Percentiles rank a stretch among this genome's conserved stretches.
Conservation (phyloP, 2,329 filamentous ascomycete species). For the Tothia fuscella region DNA sequence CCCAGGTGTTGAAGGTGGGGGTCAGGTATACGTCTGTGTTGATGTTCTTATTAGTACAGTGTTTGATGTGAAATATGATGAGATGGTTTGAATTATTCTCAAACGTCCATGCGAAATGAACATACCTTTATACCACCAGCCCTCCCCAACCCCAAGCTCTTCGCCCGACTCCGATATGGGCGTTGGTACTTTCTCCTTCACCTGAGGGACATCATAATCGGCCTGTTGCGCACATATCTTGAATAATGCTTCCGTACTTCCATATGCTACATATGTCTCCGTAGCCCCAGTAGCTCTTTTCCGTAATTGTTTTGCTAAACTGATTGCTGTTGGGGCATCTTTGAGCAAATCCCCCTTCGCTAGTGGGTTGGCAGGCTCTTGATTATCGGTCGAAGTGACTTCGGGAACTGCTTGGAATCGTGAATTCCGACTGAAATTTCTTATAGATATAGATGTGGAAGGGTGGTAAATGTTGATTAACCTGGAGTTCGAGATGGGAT, state of each 20-base stretch:
- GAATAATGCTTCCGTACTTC: constrained; percentile 66
- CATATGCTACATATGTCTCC: constrained; percentile 68
- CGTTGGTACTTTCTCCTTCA: constrained; percentile 50
- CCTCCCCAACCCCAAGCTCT: constrained; percentile 52
- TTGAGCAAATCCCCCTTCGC: constrained; percentile 8
- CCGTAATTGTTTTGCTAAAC: constrained; percentile 12
- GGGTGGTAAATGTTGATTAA: constrained; percentile 4
- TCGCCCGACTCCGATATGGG: constrained; percentile 68
- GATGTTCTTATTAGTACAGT: no score
- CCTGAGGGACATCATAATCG: constrained; percentile 62
- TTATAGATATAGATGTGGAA: neutral
- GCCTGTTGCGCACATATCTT: constrained; percentile 61
- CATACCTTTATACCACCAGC: constrained; percentile 75
- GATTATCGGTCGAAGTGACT: neutral
- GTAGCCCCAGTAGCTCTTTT: constrained; percentile 29
- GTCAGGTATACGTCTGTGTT: constrained; percentile 60
- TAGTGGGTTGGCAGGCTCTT: neutral
- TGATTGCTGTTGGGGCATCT: constrained; percentile 9
- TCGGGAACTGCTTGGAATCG: neutral
- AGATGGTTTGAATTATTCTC: neutral
- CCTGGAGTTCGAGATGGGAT: constrained; percentile 9
- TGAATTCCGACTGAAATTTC: neutral
- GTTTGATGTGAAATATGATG: neutral
- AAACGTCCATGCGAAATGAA: constrained; percentile 10
- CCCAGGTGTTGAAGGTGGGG: constrained; percentile 91